Conservation (phyloP, 306 rosid species). For the Phaseolus lunatus region DNA sequence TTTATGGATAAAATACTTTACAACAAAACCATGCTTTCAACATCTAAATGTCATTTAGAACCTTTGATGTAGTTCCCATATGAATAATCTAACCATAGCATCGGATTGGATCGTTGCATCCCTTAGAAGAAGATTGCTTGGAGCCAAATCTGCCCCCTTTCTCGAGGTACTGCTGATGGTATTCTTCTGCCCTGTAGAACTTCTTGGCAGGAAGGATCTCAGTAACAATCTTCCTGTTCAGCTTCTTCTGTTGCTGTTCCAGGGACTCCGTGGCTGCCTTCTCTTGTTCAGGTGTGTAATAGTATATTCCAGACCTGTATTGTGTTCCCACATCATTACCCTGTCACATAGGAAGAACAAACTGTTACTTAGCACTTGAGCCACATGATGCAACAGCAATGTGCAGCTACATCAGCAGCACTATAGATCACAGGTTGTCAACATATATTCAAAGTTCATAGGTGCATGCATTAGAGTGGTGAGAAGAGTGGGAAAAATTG, state of each 20-base stretch:
- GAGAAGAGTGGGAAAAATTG: not conserved
- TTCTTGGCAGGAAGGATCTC: slow-evolving; percentile 92
- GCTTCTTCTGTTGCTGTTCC: slow-evolving; percentile 63
- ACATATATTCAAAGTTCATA: not conserved
- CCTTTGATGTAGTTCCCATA: not conserved
- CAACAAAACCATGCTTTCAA: slow-evolving; percentile 19
- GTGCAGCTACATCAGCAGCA: no score
- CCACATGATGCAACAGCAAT: not conserved
- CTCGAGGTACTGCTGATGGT: slow-evolving; percentile 93
- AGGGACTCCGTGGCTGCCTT: slow-evolving; percentile 69
- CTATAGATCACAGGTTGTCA: not conserved
- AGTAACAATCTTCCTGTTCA: slow-evolving; percentile 76
- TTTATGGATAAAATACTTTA: slow-evolving; percentile 25
- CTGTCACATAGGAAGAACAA: slow-evolving; percentile 50
- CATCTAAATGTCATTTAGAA: slow-evolving; percentile 25
- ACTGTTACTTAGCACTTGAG: slow-evolving; percentile 10
- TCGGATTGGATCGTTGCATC: slow-evolving; percentile 90
- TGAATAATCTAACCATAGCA: slow-evolving; percentile 74
- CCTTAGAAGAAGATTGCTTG: slow-evolving; percentile 78
- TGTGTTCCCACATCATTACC: slow-evolving; percentile 96
- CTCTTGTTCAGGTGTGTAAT: slow-evolving; percentile 91
- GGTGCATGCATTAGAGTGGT: not conserved
- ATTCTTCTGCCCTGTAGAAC: slow-evolving; percentile 90
- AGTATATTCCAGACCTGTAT: slow-evolving; percentile 95
- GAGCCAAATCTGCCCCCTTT: slow-evolving; percentile 93